Evolutionary conservation across 352 stramenopile genomes (phyloP).

Genomic region (Globisporangium polare): DNA sequence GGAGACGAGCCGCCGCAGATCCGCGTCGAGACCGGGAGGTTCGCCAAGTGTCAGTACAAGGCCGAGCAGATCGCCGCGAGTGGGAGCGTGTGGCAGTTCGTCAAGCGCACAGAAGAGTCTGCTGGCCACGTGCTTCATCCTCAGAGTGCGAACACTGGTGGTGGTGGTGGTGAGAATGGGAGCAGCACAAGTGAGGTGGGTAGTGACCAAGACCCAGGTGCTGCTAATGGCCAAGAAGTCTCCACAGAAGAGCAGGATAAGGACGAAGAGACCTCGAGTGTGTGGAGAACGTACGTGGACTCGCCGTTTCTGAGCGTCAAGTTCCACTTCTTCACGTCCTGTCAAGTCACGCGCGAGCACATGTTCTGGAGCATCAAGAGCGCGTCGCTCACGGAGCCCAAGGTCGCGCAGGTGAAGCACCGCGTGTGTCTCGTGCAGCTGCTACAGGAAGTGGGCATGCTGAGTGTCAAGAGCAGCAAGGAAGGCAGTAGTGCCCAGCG

Average conservation of each 20-base stretch:
- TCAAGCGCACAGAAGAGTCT: constrained; percentile 31
- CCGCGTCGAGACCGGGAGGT: constrained; percentile 54
- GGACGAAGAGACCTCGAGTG: constrained; percentile 7
- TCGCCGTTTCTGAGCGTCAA: constrained; percentile 61
- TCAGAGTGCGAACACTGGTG: neutral
- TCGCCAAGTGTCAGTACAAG: constrained; percentile 70
- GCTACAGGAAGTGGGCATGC: constrained; percentile 58
- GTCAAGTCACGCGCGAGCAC: constrained; percentile 67
- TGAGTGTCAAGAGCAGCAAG: constrained; percentile 42
- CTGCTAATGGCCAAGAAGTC: neutral
- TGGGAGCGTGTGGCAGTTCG: constrained; percentile 45
- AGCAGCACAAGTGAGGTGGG: neutral
- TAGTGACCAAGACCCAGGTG: neutral
- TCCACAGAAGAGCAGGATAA: neutral
- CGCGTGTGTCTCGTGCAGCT: constrained; percentile 54
- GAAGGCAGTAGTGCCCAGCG: constrained; percentile 4
- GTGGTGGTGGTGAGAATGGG: neutral
- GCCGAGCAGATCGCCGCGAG: constrained; percentile 46
- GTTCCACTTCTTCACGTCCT: constrained; percentile 71
- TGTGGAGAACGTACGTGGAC: constrained; percentile 64
- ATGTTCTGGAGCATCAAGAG: constrained; percentile 70
- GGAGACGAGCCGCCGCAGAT: constrained; percentile 34
- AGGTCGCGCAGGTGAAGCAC: constrained; percentile 58
- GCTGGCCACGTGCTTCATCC: constrained; percentile 12
- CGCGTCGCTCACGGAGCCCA: constrained; percentile 56